Percentiles rank a stretch among this genome's conserved stretches.
Evolutionary conservation across 2,329 filamentous ascomycete genomes (phyloP).

Genomic region (Aureobasidium sp.): DNA sequence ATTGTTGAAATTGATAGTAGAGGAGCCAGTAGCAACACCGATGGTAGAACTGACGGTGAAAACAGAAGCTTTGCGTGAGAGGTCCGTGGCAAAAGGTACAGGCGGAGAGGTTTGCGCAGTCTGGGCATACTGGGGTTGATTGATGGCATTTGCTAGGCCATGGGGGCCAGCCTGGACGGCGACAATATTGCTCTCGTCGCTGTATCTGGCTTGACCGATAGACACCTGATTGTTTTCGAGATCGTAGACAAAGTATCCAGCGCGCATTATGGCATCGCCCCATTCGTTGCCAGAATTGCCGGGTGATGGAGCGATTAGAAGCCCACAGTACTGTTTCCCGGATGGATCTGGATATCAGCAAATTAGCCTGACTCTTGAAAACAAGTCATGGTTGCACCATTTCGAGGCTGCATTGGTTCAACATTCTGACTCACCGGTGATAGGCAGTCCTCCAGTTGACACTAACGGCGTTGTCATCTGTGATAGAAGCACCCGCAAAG

Average conservation of each 20-base stretch:
- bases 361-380: neutral
- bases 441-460: neutral
- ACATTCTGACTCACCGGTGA: neutral
- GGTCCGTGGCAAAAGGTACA: neutral
- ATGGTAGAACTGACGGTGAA: neutral
- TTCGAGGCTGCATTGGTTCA: too few species aligned
- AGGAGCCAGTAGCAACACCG: neutral
- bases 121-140: neutral
- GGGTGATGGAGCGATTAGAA: neutral
- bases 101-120: neutral
- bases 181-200: neutral
- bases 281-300: neutral
- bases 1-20: neutral
- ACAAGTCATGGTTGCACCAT: neutral
- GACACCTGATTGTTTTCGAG: slow-evolving; percentile 30
- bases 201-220: slow-evolving; percentile 24
- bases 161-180: neutral
- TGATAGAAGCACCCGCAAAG: neutral
- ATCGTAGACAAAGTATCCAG: slow-evolving; percentile 32
- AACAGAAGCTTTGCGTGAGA: neutral
- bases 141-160: neutral
- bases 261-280: slow-evolving; percentile 28
- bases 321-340: slow-evolving; percentile 13
- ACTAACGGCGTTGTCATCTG: neutral
- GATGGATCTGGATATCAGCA: slow-evolving; percentile 9